Base-by-base conservation (phyloP, 345 rosid genomes). In the Linum usitatissimum region DNA sequence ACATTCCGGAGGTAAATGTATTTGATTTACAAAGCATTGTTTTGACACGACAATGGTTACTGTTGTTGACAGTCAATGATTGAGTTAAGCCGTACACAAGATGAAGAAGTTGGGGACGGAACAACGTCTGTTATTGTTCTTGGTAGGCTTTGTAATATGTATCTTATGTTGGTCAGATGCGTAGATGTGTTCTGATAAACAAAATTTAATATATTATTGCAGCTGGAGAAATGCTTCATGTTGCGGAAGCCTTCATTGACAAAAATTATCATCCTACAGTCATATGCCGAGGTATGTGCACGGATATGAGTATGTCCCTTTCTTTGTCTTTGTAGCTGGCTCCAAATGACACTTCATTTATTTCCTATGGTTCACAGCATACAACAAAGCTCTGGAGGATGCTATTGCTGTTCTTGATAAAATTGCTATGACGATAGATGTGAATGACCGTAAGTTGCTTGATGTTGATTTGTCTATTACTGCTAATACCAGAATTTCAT, bases 221-320 rank as follows among this genome's bases (percentile, higher is more conserved):
- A 93, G 99, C 97, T 76, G 99, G 97, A 69, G 99, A 93, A 76
- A 83, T 93, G 97, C 94, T 93, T 38, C 99, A 93, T 72, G 99
- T 93, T 68, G 99, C 96, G 0, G 94, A 93, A 76, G 88, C 96
- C 17, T 93, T 90, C 70, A 76, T 92, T 65, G 84, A 87, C 64
- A 92, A 92, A 76, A 83, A 73, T 69, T 90, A 87, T 67, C 99
- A 90, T 79, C 99, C 97, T 14, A 87, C 97, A 4, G 99, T 93
- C 9, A 89, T 93, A 38, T 90, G 97, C 71, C 80, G 90, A 65
- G 99, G 98, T 90, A 76, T 70, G 51, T 45, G 48, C 14, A 45
- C 14, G 51, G 48, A 40, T 40, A 23, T 45, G 51, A 45, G 51
- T 23, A 23, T 23, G 28, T 9, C 17, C 0, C 15, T 15, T 45